These are phyloP conservation scores for Fusarium coicis DNA, from an alignment of 2,329 filamentous ascomycete genomes.

Conservation along the genomic window DNA sequence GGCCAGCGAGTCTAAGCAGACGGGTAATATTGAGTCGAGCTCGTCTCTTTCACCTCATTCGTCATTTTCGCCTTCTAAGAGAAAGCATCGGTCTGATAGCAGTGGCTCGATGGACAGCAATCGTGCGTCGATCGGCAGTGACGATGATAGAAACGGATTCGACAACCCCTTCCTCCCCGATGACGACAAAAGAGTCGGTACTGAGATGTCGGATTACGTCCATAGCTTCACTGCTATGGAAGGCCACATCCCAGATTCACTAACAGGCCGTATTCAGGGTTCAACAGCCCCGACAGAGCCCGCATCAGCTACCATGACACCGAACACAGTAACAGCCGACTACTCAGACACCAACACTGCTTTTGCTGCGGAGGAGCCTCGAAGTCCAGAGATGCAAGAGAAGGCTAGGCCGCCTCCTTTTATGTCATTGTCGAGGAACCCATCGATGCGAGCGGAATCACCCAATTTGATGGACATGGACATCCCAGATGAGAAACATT, in stretches of 20 bases:
- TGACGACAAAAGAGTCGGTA: conserved; percentile 35
- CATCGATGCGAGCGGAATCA: conserved; percentile 39
- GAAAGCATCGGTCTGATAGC: conserved; percentile 59
- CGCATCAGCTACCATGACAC: conserved; percentile 42
- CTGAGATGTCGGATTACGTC: conserved; percentile 41
- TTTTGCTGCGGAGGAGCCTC: conserved; percentile 28
- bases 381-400: conserved; percentile 60
- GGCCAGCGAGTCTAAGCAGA: conserved; percentile 33
- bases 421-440: conserved; percentile 34
- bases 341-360: conserved; percentile 10
- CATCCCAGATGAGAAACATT: conserved; percentile 41
- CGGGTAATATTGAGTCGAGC: conserved; percentile 49
- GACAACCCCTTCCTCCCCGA: conserved; percentile 48
- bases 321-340: conserved; percentile 41
- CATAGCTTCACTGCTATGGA: conserved; percentile 26
- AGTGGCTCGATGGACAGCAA: conserved; percentile 60
- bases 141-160: conserved; percentile 50
- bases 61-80: conserved; percentile 55
- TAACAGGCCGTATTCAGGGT: conserved; percentile 19
- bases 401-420: conserved; percentile 46
- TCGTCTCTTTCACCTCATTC: conserved; percentile 48
- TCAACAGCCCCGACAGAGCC: conserved; percentile 29
- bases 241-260: conserved; percentile 20
- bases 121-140: conserved; percentile 56
- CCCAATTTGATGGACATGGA: conserved; percentile 53